Evolutionary conservation across 2,329 filamentous ascomycete genomes (phyloP).

Genomic region (Arthrocladium fulminans): DNA sequence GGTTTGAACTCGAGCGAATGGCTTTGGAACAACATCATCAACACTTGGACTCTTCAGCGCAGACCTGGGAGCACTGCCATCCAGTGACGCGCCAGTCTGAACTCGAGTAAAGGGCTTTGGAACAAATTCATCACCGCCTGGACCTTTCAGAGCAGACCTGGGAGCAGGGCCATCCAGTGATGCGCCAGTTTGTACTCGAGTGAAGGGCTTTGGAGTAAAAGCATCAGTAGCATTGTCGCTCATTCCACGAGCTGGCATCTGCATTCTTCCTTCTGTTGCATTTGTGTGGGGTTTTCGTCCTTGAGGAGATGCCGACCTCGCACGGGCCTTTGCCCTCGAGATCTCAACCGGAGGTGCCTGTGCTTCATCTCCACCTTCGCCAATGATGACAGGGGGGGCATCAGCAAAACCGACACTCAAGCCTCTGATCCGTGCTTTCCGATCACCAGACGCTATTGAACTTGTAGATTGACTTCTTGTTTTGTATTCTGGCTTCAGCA

Average conservation of each 20-base stretch:
- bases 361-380: slow-evolving; percentile 82
- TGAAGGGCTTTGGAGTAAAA: slow-evolving; percentile 4
- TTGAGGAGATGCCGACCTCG: slow-evolving; percentile 19
- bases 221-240: slow-evolving; percentile 6
- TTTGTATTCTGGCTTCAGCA: slow-evolving; percentile 18
- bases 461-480: slow-evolving; percentile 21
- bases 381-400: slow-evolving; percentile 69
- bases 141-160: background rate
- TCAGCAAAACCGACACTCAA: slow-evolving; percentile 67
- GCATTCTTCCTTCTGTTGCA: slow-evolving; percentile 1
- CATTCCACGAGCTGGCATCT: slow-evolving; percentile 6
- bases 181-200: background rate
- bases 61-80: background rate
- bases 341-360: slow-evolving; percentile 64
- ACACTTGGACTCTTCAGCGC: background rate
- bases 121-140: background rate
- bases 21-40: slow-evolving; percentile 3
- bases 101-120: slow-evolving; percentile 6
- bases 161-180: background rate
- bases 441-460: slow-evolving; percentile 26
- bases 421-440: slow-evolving; percentile 50
- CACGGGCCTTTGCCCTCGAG: slow-evolving; percentile 31
- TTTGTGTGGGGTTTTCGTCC: slow-evolving; percentile 6
- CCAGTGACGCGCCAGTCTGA: background rate
- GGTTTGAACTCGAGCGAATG: slow-evolving; percentile 6